Evolutionary conservation across 805 yeast species (phyloP), one percentile per base, ranked within the genome.

Genomic region (Saccharomyces paradoxus): DNA sequence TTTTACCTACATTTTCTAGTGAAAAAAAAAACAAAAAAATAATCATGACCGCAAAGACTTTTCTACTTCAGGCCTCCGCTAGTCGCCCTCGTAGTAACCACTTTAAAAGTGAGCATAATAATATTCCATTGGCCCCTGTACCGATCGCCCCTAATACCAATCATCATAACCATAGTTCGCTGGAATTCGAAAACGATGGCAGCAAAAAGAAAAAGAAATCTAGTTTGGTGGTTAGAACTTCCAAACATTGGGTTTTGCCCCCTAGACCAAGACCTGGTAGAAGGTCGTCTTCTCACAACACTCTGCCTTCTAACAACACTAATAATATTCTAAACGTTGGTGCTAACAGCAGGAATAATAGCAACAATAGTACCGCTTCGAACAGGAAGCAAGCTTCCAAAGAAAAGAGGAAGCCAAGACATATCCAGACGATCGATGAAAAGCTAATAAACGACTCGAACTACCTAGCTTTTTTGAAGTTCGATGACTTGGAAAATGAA

Each of bases 181-280:
- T 8, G 13, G 24, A 37, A 9, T 9, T 37, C 22, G 44, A 37
- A 17, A 37, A 37, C 13, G 44, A 37, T 6, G 12, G 44, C 44
- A 37, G 17, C 13, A 37, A 37, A 21, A 37, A 37, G 44, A 37
- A 37, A 12, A 41, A 49, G 8, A 31, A 49, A 21, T 27, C 26
- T 22, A 46, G 52, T 14, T 46, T 57, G 24, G 52, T 55, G 21
- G 54, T 61, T 7, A 81, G 77, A 61, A 84, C 92, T 1, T 84
- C 90, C 51, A 85, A 85, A 64, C 83, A 82, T 64, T 89, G 94
- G 91, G 90, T 86, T 7, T 72, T 87, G 30, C 96, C 95, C 2
- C 95, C 95, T 10, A 75, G 94, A 59, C 94, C 95, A 27, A 84
- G 87, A 60, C 87, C 87, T 0, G 87, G 87, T 22, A 71, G 84